Evolutionary conservation across 768 basidiomycete genomes (phyloP).

Genomic region (Psilocybe tampanensis): DNA sequence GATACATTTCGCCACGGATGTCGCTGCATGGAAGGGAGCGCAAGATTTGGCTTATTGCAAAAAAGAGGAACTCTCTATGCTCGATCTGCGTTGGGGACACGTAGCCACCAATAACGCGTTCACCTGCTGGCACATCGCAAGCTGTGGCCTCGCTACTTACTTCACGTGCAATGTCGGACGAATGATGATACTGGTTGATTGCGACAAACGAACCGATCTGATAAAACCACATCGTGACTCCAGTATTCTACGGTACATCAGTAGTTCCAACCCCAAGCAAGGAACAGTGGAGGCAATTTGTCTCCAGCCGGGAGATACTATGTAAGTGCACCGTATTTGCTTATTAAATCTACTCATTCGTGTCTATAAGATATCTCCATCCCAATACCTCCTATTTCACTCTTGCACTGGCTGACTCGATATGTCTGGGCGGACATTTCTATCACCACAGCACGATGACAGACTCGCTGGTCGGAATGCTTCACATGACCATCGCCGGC

Average conservation of each 20-base stretch:
- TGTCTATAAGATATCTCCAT: constrained; percentile 18
- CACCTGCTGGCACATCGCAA: constrained; percentile 20
- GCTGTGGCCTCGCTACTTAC: constrained; percentile 16
- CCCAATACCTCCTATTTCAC: constrained; percentile 21
- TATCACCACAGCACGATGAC: too few relatives aligned
- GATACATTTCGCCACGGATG: neutral
- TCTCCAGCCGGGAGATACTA: neutral
- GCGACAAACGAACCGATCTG: neutral
- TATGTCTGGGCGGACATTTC: constrained; percentile 26
- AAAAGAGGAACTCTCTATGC: neutral
- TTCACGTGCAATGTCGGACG: constrained; percentile 3
- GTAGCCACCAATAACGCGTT: constrained; percentile 12
- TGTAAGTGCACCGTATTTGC: neutral
- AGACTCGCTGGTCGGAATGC: too few relatives aligned
- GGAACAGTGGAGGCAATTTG: neutral
- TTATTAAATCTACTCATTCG: neutral
- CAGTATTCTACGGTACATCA: neutral
- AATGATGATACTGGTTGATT: constrained; percentile 3
- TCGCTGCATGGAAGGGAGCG: constrained; percentile 2
- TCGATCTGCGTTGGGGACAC: constrained; percentile 19
- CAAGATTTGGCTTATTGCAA: neutral
- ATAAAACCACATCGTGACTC: too few relatives aligned
- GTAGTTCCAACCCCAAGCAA: too few relatives aligned
- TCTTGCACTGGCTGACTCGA: constrained; percentile 10
- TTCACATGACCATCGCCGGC: too few relatives aligned